Conservation (phyloP, 768 basidiomycete genomes). For the Boletellus emodensis region DNA sequence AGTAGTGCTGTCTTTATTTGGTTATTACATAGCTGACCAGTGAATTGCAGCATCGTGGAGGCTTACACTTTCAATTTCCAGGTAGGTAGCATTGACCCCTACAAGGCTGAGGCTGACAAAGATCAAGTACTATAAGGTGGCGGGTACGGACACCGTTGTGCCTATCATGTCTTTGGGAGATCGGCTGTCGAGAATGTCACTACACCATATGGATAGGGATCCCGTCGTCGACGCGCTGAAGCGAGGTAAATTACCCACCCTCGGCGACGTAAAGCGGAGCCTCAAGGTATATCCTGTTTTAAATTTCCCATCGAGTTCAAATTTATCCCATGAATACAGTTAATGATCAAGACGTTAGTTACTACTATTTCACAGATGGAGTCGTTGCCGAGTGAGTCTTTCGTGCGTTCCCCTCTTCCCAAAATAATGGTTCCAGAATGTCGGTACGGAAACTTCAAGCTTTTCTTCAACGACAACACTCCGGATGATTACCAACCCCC, state of each 20-base stretch:
- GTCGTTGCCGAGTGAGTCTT: conserved; percentile 60
- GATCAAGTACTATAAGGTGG: conserved; percentile 61
- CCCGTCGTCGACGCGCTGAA: conserved; percentile 57
- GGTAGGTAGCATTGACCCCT: conserved; percentile 33
- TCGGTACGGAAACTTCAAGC: conserved; percentile 84
- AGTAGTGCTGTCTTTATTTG: conserved; percentile 41
- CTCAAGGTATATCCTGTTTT: conserved; percentile 52
- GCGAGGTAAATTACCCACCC: conserved; percentile 62
- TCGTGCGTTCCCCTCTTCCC: neutral
- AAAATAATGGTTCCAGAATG: conserved; percentile 45
- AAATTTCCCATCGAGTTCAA: neutral
- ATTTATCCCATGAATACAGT: conserved; percentile 36
- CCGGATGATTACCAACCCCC: conserved; percentile 85
- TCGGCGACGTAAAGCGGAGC: conserved; percentile 78
- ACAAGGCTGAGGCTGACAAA: conserved; percentile 3
- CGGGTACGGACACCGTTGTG: conserved; percentile 54
- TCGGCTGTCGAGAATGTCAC: conserved; percentile 47
- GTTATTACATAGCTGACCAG: conserved; percentile 11
- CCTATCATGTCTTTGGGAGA: conserved; percentile 76
- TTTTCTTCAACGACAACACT: conserved; percentile 77
- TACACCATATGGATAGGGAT: conserved; percentile 43
- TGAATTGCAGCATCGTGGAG: conserved; percentile 64
- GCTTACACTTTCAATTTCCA: conserved; percentile 87
- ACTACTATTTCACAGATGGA: conserved; percentile 81
- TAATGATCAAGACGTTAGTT: conserved; percentile 72